Percentiles rank a stretch among this genome's conserved stretches.
These are phyloP conservation scores for Crithidia acanthocephali DNA, from an alignment of 208 protist species.

Conservation along the genomic window DNA sequence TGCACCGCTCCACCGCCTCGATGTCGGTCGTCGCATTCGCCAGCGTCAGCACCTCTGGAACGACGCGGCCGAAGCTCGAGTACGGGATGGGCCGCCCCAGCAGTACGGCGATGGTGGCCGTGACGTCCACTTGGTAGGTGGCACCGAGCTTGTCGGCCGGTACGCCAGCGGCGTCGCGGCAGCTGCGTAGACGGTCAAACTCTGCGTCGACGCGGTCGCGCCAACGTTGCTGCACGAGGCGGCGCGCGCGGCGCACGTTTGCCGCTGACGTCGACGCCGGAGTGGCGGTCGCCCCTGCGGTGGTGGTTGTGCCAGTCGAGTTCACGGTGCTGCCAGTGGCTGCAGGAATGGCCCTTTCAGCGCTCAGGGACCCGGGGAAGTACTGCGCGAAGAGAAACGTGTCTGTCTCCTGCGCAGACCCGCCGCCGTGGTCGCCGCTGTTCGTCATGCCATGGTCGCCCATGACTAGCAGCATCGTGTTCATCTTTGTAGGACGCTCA, in stretches of 20 bases:
- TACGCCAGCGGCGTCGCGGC: slow-evolving; percentile 40
- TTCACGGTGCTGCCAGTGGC: too few relatives aligned
- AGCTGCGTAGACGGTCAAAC: slow-evolving; percentile 41
- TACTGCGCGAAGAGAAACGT: slow-evolving; percentile 85
- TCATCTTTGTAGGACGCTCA: slow-evolving; percentile 43
- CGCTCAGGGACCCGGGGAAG: slow-evolving; percentile 33
- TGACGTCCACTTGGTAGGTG: slow-evolving; percentile 95
- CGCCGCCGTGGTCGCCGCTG: slow-evolving; percentile 96
- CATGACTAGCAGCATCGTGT: slow-evolving; percentile 93
- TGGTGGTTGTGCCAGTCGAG: background rate
- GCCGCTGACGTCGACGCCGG: background rate
- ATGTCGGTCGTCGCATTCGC: slow-evolving; percentile 49
- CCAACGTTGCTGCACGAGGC: slow-evolving; percentile 40
- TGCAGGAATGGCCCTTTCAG: background rate
- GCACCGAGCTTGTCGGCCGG: slow-evolving; percentile 42
- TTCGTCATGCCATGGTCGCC: slow-evolving; percentile 98
- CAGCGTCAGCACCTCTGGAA: slow-evolving; percentile 80
- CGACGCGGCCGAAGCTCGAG: slow-evolving; percentile 93
- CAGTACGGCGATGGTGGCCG: slow-evolving; percentile 91
- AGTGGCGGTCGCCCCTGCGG: background rate
- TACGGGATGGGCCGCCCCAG: slow-evolving; percentile 96
- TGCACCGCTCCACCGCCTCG: slow-evolving; percentile 52
- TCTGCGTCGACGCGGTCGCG: slow-evolving; percentile 38
- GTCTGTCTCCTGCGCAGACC: slow-evolving; percentile 82
- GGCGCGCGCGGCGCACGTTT: slow-evolving; percentile 5